A percentile compares a stretch with the other conserved stretches of the same genome.
Conservation (phyloP, 1,284 basidiomycete genomes). For the Ceratobasidium sp. region DNA sequence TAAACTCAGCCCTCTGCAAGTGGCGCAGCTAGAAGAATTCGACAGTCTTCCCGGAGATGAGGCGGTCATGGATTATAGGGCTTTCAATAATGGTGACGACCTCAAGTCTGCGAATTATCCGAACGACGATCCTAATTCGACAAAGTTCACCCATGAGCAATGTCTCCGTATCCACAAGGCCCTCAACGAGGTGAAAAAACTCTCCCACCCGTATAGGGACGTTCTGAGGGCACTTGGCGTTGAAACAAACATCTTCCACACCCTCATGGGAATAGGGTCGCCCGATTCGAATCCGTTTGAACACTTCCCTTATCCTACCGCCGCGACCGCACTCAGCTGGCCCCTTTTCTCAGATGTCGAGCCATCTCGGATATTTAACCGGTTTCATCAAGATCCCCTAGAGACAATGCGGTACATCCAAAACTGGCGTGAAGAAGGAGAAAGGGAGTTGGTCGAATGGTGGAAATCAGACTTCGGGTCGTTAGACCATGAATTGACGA, state of each 20-base stretch:
- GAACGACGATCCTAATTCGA: too few species aligned
- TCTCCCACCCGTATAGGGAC: background rate
- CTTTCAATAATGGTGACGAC: conserved; percentile 6
- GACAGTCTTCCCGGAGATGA: background rate
- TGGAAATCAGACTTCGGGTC: background rate
- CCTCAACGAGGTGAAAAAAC: background rate
- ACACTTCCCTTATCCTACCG: background rate
- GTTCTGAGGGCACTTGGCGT: background rate
- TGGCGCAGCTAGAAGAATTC: background rate
- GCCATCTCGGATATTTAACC: background rate
- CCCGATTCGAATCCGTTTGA: conserved; percentile 1
- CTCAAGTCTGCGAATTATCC: background rate
- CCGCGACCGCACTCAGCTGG: conserved; percentile 10
- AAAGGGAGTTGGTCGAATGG: background rate
- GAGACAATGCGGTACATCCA: background rate
- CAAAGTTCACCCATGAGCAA: background rate
- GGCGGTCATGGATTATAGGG: background rate
- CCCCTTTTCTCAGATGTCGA: background rate
- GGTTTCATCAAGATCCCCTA: background rate
- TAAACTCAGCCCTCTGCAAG: background rate
- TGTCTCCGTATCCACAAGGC: background rate
- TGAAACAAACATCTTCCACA: background rate
- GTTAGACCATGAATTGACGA: too few species aligned
- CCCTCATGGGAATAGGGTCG: background rate
- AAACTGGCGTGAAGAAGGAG: conserved; percentile 11